Percentiles rank a stretch among this genome's conserved stretches.
Evolutionary conservation across 352 stramenopile species (phyloP).

Genomic region (Pythium aristosporum): DNA sequence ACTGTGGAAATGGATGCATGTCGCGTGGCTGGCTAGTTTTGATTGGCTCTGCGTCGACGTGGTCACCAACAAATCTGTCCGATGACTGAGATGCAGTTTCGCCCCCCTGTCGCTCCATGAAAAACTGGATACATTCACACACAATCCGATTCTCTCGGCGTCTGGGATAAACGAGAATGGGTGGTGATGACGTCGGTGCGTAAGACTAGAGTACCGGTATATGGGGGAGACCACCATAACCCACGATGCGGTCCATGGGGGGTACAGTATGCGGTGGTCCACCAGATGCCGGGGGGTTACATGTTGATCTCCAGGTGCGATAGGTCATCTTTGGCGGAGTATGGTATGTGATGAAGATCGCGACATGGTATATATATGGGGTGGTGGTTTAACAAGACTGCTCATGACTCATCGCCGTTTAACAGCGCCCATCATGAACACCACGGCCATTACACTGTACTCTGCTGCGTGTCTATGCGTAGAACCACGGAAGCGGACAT

Average conservation of each 20-base stretch:
- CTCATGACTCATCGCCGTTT: background rate
- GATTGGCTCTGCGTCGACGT: slow-evolving; percentile 29
- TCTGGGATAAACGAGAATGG: slow-evolving; percentile 14
- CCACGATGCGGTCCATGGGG: background rate
- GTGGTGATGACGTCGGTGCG: slow-evolving; percentile 19
- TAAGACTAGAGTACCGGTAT: background rate
- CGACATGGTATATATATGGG: background rate
- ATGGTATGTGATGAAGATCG: background rate
- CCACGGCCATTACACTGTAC: background rate
- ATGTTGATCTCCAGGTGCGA: too few relatives aligned
- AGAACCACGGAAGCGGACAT: background rate
- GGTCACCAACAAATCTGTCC: slow-evolving; percentile 11
- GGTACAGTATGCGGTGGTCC: background rate
- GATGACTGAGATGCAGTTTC: background rate
- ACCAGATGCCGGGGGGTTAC: background rate
- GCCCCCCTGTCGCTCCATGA: slow-evolving; percentile 22
- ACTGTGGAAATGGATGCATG: slow-evolving; percentile 15
- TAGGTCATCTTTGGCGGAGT: background rate
- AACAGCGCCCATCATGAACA: background rate
- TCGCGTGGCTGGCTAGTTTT: slow-evolving; percentile 6
- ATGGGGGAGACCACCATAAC: background rate
- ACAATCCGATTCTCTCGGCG: slow-evolving; percentile 1
- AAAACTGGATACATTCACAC: slow-evolving; percentile 14
- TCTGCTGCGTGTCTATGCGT: slow-evolving; percentile 15
- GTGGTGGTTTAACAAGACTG: background rate